These are phyloP conservation scores for Ploettnerulaceae sp. DNA, from an alignment of 2,329 filamentous ascomycete genomes.

Conservation along the genomic window DNA sequence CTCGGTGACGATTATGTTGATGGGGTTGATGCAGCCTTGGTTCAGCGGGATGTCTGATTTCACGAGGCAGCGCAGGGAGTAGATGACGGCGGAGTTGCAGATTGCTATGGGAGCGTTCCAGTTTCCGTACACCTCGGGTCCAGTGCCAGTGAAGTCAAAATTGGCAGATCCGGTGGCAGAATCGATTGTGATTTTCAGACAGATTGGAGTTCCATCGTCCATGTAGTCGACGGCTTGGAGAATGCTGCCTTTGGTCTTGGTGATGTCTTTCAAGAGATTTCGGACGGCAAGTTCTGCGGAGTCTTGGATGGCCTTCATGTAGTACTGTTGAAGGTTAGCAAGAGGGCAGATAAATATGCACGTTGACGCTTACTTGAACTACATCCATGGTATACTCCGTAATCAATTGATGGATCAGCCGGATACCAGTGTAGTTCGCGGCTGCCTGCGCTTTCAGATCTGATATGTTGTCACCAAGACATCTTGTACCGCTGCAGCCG, in stretches of 20 bases:
- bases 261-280: conserved; percentile 63
- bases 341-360: no score
- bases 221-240: conserved; percentile 75
- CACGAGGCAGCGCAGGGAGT: conserved; percentile 76
- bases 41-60: conserved; percentile 79
- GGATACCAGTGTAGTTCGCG: conserved; percentile 81
- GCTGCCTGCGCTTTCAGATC: conserved; percentile 84
- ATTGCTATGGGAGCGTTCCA: conserved; percentile 79
- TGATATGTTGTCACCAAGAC: conserved; percentile 77
- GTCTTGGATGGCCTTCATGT: conserved; percentile 80
- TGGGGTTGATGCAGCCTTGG: conserved; percentile 76
- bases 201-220: conserved; percentile 80
- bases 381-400: conserved; percentile 72
- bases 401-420: conserved; percentile 68
- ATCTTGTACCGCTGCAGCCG: conserved; percentile 73
- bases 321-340: no score
- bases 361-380: conserved; percentile 72
- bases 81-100: conserved; percentile 80
- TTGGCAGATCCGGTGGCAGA: conserved; percentile 68
- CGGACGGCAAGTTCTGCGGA: conserved; percentile 74
- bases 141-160: conserved; percentile 76
- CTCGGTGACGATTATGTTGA: conserved; percentile 67
- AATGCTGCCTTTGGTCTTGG: conserved; percentile 70
- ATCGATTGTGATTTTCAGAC: conserved; percentile 70
- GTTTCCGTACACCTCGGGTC: conserved; percentile 75